Evolutionary conservation across 2,329 filamentous ascomycete genomes (phyloP).

Genomic region (Grosmannia huntii): DNA sequence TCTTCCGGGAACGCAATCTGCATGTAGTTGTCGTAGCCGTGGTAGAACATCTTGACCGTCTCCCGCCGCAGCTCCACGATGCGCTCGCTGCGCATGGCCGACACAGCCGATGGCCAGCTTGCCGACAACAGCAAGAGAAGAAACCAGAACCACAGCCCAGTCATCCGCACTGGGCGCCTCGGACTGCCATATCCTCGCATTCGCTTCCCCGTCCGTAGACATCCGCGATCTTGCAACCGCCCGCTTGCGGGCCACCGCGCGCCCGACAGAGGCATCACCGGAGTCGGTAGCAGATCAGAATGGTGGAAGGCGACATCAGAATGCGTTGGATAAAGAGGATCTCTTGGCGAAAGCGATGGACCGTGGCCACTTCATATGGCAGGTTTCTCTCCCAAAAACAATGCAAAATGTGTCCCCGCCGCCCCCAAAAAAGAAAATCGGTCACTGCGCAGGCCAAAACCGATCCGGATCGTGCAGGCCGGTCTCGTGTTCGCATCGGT

Average conservation of each 20-base stretch:
- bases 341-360: neutral
- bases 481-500: neutral
- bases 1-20: constrained; percentile 88
- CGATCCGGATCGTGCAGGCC: neutral
- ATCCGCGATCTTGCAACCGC: neutral
- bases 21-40: constrained; percentile 95
- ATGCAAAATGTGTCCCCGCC: neutral
- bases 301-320: neutral
- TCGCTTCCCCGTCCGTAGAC: neutral
- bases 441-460: too few relatives aligned
- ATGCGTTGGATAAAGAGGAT: neutral
- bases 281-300: neutral
- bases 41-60: constrained; percentile 78
- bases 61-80: constrained; percentile 44
- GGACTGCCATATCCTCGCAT: too few relatives aligned
- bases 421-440: neutral
- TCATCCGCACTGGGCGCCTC: too few relatives aligned
- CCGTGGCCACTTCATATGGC: neutral
- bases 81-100: constrained; percentile 42
- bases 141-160: too few relatives aligned
- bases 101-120: constrained; percentile 24
- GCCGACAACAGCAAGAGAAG: constrained; percentile 18
- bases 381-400: neutral
- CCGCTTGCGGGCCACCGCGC: constrained; percentile 12
- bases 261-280: constrained; percentile 28